Evolutionary conservation across 805 yeast species (phyloP).

Genomic region (Candida multigemmis): DNA sequence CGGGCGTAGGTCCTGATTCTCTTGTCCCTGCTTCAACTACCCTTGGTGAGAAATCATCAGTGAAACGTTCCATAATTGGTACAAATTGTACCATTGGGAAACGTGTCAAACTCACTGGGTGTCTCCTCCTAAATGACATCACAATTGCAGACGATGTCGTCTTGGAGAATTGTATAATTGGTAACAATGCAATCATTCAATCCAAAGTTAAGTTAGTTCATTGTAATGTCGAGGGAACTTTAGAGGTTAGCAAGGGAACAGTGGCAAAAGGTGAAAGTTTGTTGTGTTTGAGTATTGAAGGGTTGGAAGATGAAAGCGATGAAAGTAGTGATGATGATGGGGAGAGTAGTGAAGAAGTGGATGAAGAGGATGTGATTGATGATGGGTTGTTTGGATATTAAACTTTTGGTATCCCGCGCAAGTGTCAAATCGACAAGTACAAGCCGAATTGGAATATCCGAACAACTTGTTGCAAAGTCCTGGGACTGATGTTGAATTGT

Average conservation of each 20-base stretch:
- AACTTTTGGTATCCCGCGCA: too few species aligned
- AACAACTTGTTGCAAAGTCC: too few species aligned
- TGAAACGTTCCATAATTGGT: conserved; percentile 81
- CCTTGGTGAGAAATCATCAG: conserved; percentile 75
- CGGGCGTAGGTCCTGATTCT: conserved; percentile 84
- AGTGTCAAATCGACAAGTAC: too few species aligned
- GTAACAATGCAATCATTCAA: conserved; percentile 56
- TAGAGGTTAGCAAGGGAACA: conserved; percentile 51
- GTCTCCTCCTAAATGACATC: conserved; percentile 66
- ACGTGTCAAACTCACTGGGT: conserved; percentile 82
- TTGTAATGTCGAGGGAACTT: conserved; percentile 81
- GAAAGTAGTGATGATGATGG: conserved; percentile 18
- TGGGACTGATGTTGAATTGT: too few species aligned
- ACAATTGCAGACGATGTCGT: conserved; percentile 69
- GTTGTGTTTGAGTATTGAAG: conserved; percentile 32
- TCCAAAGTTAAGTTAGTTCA: conserved; percentile 59
- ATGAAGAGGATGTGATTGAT: conserved; percentile 47
- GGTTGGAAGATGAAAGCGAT: conserved; percentile 26
- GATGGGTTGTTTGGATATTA: conserved; percentile 41
- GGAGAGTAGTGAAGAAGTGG: conserved; percentile 26
- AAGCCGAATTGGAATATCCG: too few species aligned
- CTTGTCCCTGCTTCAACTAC: conserved; percentile 59
- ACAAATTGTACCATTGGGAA: conserved; percentile 68
- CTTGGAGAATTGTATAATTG: conserved; percentile 83
- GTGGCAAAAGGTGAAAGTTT: conserved; percentile 53